A percentile compares a stretch with the other conserved stretches of the same genome.
These are phyloP conservation scores for Phytophthora tentaculata DNA, from an alignment of 352 stramenopile genomes.

Conservation along the genomic window DNA sequence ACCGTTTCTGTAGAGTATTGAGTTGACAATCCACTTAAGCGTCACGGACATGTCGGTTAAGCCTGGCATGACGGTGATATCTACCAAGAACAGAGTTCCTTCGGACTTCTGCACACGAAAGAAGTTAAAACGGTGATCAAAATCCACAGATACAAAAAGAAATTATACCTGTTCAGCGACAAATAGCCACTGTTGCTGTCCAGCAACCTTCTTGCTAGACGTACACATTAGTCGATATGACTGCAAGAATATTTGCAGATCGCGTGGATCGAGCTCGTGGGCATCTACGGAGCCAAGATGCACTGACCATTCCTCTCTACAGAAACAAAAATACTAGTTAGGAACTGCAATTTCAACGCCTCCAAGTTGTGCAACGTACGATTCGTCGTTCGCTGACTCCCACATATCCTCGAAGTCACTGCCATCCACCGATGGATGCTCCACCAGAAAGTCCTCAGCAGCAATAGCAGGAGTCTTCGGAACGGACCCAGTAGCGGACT, in stretches of 20 bases:
- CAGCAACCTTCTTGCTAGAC: constrained; percentile 77
- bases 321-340: constrained; percentile 21
- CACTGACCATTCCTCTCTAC: constrained; percentile 78
- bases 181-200: constrained; percentile 82
- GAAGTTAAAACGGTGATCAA: constrained; percentile 9
- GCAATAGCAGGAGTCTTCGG: constrained; percentile 41
- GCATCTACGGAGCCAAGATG: constrained; percentile 53
- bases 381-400: constrained; percentile 76
- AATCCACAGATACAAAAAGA: not conserved
- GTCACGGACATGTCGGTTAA: constrained; percentile 83
- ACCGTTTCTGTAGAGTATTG: constrained; percentile 84
- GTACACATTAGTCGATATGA: constrained; percentile 66
- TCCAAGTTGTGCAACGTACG: constrained; percentile 45
- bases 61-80: constrained; percentile 81
- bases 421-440: constrained; percentile 49
- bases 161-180: constrained; percentile 76
- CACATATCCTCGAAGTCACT: constrained; percentile 78
- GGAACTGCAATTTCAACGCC: not conserved
- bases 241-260: constrained; percentile 71
- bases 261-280: constrained; percentile 56
- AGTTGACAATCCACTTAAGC: constrained; percentile 91
- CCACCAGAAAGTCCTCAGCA: constrained; percentile 67
- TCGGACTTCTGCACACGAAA: constrained; percentile 58
- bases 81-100: constrained; percentile 82
- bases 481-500: constrained; percentile 41